A percentile compares a stretch with the other conserved stretches of the same genome.
These are phyloP conservation scores for Spathaspora jeffriesii DNA, from an alignment of 1,139 yeast species.

Conservation along the genomic window DNA sequence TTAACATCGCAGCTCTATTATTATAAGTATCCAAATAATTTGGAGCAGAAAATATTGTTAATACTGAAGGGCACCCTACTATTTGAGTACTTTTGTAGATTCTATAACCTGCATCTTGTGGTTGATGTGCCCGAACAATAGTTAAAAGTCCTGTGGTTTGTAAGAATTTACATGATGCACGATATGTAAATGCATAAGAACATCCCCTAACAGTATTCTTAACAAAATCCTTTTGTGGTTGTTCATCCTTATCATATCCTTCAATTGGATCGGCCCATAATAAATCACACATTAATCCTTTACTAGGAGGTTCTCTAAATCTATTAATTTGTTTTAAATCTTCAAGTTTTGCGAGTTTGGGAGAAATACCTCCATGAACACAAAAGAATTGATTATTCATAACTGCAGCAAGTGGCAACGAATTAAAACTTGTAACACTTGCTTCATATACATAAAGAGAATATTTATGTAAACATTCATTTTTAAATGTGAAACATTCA, in stretches of 20 bases:
- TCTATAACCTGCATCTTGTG: slow-evolving; percentile 98
- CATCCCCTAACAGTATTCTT: slow-evolving; percentile 87
- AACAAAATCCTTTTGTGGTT: slow-evolving; percentile 94
- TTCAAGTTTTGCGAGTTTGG: slow-evolving; percentile 96
- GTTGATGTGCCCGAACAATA: slow-evolving; percentile 98
- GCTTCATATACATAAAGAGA: too few species aligned
- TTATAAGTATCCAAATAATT: slow-evolving; percentile 99
- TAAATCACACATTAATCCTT: slow-evolving; percentile 91
- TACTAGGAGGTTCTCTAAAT: slow-evolving; percentile 98
- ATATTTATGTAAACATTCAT: slow-evolving; percentile 89
- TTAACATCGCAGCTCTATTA: slow-evolving; percentile 98
- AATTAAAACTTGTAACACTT: too few species aligned
- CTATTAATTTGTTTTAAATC: slow-evolving; percentile 98
- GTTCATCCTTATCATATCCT: slow-evolving; percentile 96
- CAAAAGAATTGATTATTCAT: slow-evolving; percentile 97
- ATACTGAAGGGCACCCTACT: slow-evolving; percentile 92
- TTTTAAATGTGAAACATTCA: slow-evolving; percentile 91
- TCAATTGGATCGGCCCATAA: slow-evolving; percentile 99
- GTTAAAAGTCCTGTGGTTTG: slow-evolving; percentile 97
- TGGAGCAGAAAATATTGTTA: slow-evolving; percentile 94
- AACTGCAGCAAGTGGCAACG: slow-evolving; percentile 97
- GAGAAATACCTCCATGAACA: slow-evolving; percentile 98
- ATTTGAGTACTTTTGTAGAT: slow-evolving; percentile 94
- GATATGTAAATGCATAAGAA: slow-evolving; percentile 96
- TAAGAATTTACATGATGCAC: slow-evolving; percentile 89